A percentile compares a stretch with the other conserved stretches of the same genome.
These are phyloP conservation scores for Fonsecaea nubica DNA, from an alignment of 2,329 filamentous ascomycete genomes.

Conservation along the genomic window DNA sequence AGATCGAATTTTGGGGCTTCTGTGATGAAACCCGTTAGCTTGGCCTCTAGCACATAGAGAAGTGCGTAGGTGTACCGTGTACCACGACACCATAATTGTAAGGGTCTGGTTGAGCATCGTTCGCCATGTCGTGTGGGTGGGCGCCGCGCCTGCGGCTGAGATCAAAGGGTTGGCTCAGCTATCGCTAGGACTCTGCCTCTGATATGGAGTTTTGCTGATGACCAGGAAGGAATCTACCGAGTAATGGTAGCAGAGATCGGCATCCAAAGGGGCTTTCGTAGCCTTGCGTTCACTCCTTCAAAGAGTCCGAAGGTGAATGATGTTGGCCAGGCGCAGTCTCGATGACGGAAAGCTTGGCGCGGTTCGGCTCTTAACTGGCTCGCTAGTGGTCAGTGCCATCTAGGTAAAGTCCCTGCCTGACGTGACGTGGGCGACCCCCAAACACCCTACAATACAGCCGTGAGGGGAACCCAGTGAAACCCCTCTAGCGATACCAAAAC, in stretches of 20 bases:
- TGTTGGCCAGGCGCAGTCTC: neutral
- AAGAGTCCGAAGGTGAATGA: no score
- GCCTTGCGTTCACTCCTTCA: neutral
- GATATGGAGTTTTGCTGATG: neutral
- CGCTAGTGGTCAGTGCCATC: neutral
- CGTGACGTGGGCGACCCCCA: neutral
- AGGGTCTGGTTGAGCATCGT: slow-evolving; percentile 24
- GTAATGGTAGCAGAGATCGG: neutral
- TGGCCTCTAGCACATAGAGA: neutral
- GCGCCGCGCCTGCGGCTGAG: slow-evolving; percentile 7
- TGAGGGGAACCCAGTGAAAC: neutral
- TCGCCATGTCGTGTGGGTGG: slow-evolving; percentile 26
- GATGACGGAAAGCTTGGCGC: slow-evolving; percentile 19
- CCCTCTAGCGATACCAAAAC: neutral
- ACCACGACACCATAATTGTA: slow-evolving; percentile 30
- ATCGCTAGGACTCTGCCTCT: neutral
- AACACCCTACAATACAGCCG: neutral
- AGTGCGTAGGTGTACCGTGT: slow-evolving; percentile 24
- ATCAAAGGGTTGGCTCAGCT: neutral
- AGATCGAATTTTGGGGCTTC: slow-evolving; percentile 88
- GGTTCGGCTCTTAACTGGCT: slow-evolving; percentile 5
- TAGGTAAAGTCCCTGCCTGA: neutral
- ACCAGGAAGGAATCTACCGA: neutral
- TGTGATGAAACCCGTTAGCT: slow-evolving; percentile 46
- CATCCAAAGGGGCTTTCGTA: neutral